These are phyloP conservation scores for Trypanosoma caninum DNA, from an alignment of 208 protist genomes.

Conservation along the genomic window DNA sequence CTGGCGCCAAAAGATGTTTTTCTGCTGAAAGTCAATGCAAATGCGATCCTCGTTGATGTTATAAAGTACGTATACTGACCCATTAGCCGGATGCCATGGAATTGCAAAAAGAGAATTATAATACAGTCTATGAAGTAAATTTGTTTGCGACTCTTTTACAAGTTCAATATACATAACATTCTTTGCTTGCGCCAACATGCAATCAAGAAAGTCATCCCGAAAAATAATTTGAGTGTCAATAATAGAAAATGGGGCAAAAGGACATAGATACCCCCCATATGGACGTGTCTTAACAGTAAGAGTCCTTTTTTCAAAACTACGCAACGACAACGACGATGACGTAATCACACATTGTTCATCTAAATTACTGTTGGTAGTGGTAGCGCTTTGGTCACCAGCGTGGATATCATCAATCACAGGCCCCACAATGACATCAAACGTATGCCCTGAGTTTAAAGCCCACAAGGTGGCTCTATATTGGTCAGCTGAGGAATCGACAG, in stretches of 20 bases:
- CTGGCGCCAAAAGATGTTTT: conserved; percentile 31
- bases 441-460: not conserved
- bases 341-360: too few relatives aligned
- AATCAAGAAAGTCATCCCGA: conserved; percentile 45
- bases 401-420: not conserved
- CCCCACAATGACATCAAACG: not conserved
- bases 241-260: not conserved
- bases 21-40: conserved; percentile 42
- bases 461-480: conserved; percentile 14
- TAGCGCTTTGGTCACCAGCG: not conserved
- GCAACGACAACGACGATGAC: too few relatives aligned
- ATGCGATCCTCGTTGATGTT: conserved; percentile 5
- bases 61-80: not conserved
- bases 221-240: conserved; percentile 23
- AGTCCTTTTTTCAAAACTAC: too few relatives aligned
- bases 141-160: conserved; percentile 16
- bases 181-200: conserved; percentile 30
- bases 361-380: not conserved
- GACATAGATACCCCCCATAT: not conserved
- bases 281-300: not conserved
- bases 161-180: conserved; percentile 29
- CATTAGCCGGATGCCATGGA: conserved; percentile 2
- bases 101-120: conserved; percentile 69
- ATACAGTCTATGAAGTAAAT: conserved; percentile 27
- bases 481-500: not conserved